Base-by-base conservation (phyloP, 2,329 filamentous ascomycete species). In the Pseudogymnoascus destructans region DNA sequence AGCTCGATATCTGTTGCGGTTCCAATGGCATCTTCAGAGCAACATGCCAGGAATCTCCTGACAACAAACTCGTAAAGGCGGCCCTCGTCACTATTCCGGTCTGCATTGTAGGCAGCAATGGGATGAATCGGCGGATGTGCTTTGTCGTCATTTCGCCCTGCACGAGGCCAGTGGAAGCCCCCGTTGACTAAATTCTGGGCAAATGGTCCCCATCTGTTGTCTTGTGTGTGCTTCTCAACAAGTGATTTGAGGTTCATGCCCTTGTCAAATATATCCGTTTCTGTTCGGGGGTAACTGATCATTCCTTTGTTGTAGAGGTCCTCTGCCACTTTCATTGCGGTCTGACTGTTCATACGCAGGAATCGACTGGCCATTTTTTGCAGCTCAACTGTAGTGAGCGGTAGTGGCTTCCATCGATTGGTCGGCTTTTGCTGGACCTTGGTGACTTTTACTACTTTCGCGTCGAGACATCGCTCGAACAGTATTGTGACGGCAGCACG, bases 101-200 rank as follows among this genome's bases (percentile, higher is more conserved):
- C 80, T 40, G 55, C 57, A 0, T 84, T 79, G 0, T 80, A 79
- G 5, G 86, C 89, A n/a, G 87, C 87, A 60, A 98, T 86, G 0
- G 93, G 93, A 66, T 98, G 93, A 60, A 98, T 98, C 0, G 93
- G 93, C 23, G 93, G 93, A 72, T 98, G 93, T 0, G 93, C 93
- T 71, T 95, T 93, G 71, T 98, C 93, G 70, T 98, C 95, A 69
- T 97, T 83, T 57, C 83, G 80, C 3, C 93, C 93, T 63, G 85
- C 80, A 40, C 92, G 83, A 15, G 93, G 93, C 63, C 87, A 85
- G 52, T 82, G 81, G 69, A 95, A 97, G 7, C 77, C 85, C 2
- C 89, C 89, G 62, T 86, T 77, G 27, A 87, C 74, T 8, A 97
- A 77, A 15, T 77, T 77, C 69, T 86, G 86, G 3, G 92, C 90